A percentile compares a stretch with the other conserved stretches of the same genome.
These are phyloP conservation scores for Nakazawaea wyomingensis DNA, from an alignment of 805 yeast genomes.

Conservation along the genomic window DNA sequence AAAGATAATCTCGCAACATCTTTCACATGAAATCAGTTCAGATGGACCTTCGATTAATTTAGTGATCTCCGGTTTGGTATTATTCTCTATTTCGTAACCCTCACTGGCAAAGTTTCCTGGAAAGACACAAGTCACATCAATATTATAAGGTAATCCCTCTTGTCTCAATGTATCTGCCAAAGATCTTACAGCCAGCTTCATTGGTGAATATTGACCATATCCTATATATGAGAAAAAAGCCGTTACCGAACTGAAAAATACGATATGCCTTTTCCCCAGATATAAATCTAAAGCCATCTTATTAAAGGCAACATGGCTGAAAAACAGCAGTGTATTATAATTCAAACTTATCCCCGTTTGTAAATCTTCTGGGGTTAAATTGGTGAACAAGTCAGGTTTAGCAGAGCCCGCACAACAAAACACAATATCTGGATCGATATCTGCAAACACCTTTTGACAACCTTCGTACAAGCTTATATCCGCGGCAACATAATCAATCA, in stretches of 20 bases:
- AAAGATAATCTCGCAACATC: slow-evolving; percentile 60
- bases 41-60: slow-evolving; percentile 82
- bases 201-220: slow-evolving; percentile 84
- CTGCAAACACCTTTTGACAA: slow-evolving; percentile 40
- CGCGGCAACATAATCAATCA: slow-evolving; percentile 43
- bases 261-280: slow-evolving; percentile 34
- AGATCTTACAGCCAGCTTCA: slow-evolving; percentile 76
- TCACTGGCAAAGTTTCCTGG: slow-evolving; percentile 92
- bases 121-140: slow-evolving; percentile 66
- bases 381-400: slow-evolving; percentile 70
- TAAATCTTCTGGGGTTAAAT: slow-evolving; percentile 54
- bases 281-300: slow-evolving; percentile 21
- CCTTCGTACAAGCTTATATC: slow-evolving; percentile 58
- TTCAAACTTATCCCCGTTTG: slow-evolving; percentile 59
- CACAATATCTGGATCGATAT: slow-evolving; percentile 61
- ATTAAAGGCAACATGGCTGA: slow-evolving; percentile 61
- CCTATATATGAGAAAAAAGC: slow-evolving; percentile 90
- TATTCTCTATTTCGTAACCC: slow-evolving; percentile 77
- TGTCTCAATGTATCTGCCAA: slow-evolving; percentile 76
- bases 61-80: slow-evolving; percentile 82
- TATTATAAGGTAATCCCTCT: slow-evolving; percentile 65
- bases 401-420: slow-evolving; percentile 88
- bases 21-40: slow-evolving; percentile 56
- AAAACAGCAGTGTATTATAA: slow-evolving; percentile 66
- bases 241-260: slow-evolving; percentile 68